Evolutionary conservation across 2,329 filamentous ascomycete genomes (phyloP), one percentile per base, ranked within the genome.

Genomic region (Monosporascus sp.): DNA sequence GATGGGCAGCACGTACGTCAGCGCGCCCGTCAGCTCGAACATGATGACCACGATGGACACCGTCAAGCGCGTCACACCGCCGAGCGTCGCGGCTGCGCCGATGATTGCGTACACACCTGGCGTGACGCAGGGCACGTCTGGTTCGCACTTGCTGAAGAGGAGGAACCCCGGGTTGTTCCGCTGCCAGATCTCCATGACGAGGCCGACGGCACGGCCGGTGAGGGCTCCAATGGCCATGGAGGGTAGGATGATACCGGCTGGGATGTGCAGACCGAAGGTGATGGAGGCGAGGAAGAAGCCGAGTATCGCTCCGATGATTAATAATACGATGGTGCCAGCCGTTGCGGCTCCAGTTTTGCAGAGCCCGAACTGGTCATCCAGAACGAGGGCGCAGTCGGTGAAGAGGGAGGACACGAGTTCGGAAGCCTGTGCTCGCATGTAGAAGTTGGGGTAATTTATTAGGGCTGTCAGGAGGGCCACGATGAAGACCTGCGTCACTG

Each of bases 1-100:
- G 71, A 97, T 99, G 52, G 94, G 94, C 7, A 99, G 83, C 48
- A 99, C 93, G 67, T 97, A 97, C 1, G 91, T 96, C 27, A 99
- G 80, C 1, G 94, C 94, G 50, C 94, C 94, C 0, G 94, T 99
- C 52, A 99, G 85, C 75, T 99, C 94, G 66, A 99, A 99, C 88
- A 97, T 97, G 74, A 99, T 99, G 65, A 97, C 94, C 5, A 99
- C 93, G 61, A 99, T 97, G 14, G 92, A 97, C 11, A 97, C 91
- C 0, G 94, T 99, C 86, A 99, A 95, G 61, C 93, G 85, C 19
- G 93, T 97, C 37, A 95, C 91, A 48, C 94, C 94, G 6, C 90
- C 90, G 2, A 99, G 83, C n/a, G 93, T 91, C 4, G 94, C 92
- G 0, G 94, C 93, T 1, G 94, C 94, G 36, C 94, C 94, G 57